These are phyloP conservation scores for Fomitopsis palustris DNA, from an alignment of 1,284 basidiomycete species.

Conservation along the genomic window DNA sequence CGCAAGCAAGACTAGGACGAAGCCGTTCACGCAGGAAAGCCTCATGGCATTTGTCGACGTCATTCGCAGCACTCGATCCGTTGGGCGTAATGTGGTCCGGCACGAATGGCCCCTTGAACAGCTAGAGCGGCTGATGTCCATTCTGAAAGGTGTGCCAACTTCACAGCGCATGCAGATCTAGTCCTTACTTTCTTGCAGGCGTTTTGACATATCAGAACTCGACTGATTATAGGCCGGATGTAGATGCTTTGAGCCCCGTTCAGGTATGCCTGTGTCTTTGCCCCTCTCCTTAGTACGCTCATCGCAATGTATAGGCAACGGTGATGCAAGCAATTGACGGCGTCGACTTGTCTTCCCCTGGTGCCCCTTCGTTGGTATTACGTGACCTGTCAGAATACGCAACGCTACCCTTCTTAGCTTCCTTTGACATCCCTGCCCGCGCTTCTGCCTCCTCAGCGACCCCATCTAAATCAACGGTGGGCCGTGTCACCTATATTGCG, in stretches of 20 bases:
- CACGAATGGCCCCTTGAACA: constrained; percentile 65
- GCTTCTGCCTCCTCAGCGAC: constrained; percentile 26
- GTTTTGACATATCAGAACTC: constrained; percentile 81
- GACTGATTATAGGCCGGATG: constrained; percentile 84
- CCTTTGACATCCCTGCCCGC: constrained; percentile 51
- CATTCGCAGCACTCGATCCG: constrained; percentile 54
- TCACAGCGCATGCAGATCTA: neutral
- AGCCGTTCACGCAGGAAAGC: constrained; percentile 84
- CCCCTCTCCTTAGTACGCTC: constrained; percentile 9
- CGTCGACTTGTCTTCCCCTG: constrained; percentile 62
- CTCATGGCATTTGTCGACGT: constrained; percentile 79
- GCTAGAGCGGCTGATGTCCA: constrained; percentile 66
- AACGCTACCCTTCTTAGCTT: constrained; percentile 80
- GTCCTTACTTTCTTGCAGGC: constrained; percentile 35
- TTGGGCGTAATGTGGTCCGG: constrained; percentile 44
- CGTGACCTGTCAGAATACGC: constrained; percentile 83
- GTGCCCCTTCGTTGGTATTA: constrained; percentile 71
- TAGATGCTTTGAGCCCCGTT: constrained; percentile 80
- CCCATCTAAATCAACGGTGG: constrained; percentile 34
- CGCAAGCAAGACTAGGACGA: constrained; percentile 11
- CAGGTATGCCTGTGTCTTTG: constrained; percentile 47
- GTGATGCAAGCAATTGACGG: constrained; percentile 67
- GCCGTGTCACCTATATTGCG: constrained; percentile 83
- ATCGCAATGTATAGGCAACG: constrained; percentile 42
- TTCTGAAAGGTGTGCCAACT: constrained; percentile 61